A percentile compares a stretch with the other conserved stretches of the same genome.
Evolutionary conservation across 1,139 yeast species (phyloP).

Genomic region (Debaryomyces sp.): DNA sequence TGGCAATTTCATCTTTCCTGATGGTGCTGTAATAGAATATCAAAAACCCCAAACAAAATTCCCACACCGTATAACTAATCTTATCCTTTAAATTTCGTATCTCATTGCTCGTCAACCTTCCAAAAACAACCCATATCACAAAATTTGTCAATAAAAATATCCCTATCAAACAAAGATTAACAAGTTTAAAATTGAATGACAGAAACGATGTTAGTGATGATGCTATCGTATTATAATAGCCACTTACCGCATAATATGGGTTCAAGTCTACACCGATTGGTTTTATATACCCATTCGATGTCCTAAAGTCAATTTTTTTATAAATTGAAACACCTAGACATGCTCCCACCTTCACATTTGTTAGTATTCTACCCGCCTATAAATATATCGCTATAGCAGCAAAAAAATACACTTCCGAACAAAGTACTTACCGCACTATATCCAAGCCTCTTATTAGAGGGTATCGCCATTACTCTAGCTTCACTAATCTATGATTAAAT

Average conservation of each 20-base stretch:
- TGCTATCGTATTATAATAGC: background rate
- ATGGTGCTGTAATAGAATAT: constrained; percentile 29
- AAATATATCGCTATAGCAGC: background rate
- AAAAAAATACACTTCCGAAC: background rate
- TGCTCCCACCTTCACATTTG: constrained; percentile 7
- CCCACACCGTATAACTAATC: constrained; percentile 46
- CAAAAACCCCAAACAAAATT: constrained; percentile 44
- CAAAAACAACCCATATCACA: constrained; percentile 40
- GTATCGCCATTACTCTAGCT: background rate
- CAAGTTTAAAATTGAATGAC: constrained; percentile 4
- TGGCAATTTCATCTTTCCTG: constrained; percentile 7
- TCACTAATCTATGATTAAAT: background rate
- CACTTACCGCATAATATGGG: background rate
- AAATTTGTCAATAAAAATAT: constrained; percentile 23
- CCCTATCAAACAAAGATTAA: constrained; percentile 14
- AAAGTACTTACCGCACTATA: constrained; percentile 20
- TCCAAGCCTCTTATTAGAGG: constrained; percentile 16
- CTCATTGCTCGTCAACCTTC: constrained; percentile 34
- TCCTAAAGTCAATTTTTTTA: constrained; percentile 2
- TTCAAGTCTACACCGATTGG: background rate
- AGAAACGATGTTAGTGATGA: background rate
- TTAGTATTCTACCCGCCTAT: constrained; percentile 8
- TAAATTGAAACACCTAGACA: constrained; percentile 8
- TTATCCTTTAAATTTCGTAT: constrained; percentile 34
- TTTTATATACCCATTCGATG: background rate